These are phyloP conservation scores for Cucurbita pepo DNA, from an alignment of 306 rosid species.

Conservation along the genomic window DNA sequence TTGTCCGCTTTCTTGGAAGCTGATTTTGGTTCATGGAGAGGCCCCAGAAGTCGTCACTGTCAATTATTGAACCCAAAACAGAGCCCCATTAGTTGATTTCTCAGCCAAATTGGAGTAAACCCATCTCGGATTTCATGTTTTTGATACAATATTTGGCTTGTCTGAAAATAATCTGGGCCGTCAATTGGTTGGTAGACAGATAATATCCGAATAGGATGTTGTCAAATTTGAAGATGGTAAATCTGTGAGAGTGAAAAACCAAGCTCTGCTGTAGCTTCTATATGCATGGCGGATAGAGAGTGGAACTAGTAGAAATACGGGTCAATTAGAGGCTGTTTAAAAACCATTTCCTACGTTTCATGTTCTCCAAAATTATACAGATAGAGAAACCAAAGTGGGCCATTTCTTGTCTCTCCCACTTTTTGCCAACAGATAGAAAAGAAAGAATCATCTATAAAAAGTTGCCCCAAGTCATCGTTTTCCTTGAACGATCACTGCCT, in stretches of 20 bases:
- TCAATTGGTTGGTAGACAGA: neutral
- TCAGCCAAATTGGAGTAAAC: neutral
- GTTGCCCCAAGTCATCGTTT: neutral
- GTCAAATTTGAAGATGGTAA: neutral
- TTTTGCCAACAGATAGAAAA: neutral
- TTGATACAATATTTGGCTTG: neutral
- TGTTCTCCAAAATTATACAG: neutral
- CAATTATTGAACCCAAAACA: neutral
- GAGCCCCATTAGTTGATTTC: neutral
- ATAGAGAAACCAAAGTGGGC: neutral
- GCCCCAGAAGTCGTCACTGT: slow-evolving; percentile 1
- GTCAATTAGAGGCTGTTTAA: slow-evolving; percentile 1
- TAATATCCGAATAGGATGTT: neutral
- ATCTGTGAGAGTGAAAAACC: neutral
- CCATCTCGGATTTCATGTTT: neutral
- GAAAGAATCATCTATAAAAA: neutral
- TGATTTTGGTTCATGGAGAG: neutral
- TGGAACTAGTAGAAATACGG: neutral
- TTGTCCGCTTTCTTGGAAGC: slow-evolving; percentile 1
- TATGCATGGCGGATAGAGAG: neutral
- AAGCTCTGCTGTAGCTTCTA: neutral
- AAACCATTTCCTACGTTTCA: neutral
- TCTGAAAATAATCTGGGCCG: neutral
- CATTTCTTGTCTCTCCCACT: slow-evolving; percentile 5
- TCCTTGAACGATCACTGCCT: slow-evolving; percentile 4